These are phyloP conservation scores for Lolium rigidum DNA, from an alignment of 176 grass and related monocot species.

Conservation along the genomic window DNA sequence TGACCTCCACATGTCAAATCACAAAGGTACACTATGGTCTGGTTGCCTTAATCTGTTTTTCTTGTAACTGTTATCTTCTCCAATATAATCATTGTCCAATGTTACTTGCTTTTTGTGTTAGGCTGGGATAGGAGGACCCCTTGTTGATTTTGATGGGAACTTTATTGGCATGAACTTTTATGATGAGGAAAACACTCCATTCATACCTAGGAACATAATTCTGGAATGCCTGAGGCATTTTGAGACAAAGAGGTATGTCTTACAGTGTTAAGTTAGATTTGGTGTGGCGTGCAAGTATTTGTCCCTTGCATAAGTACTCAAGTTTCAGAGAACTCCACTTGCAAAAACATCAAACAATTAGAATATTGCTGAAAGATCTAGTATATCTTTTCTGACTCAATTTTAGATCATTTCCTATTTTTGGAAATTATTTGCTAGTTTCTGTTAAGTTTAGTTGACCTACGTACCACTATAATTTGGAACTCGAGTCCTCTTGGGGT, in stretches of 20 bases:
- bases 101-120: neutral
- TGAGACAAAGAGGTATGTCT: conserved; percentile 1
- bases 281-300: neutral
- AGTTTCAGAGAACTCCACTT: neutral
- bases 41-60: neutral
- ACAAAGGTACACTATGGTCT: neutral
- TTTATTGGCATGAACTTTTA: conserved; percentile 19
- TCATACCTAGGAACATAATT: neutral
- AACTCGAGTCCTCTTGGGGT: neutral
- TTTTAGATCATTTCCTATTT: neutral
- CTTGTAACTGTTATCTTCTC: neutral
- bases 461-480: neutral
- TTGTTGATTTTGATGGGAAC: neutral
- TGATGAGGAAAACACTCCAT: neutral
- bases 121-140: conserved; percentile 1
- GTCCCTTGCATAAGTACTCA: too few species aligned
- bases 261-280: neutral
- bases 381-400: neutral
- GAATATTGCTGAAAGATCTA: neutral
- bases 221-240: conserved; percentile 2
- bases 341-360: too few species aligned
- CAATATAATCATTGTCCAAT: neutral
- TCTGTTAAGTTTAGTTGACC: neutral
- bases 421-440: neutral
- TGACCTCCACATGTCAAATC: conserved; percentile 4